These are phyloP conservation scores for Nannochloropsis granulata DNA, from an alignment of 108 stramenopile genomes.

Conservation along the genomic window DNA sequence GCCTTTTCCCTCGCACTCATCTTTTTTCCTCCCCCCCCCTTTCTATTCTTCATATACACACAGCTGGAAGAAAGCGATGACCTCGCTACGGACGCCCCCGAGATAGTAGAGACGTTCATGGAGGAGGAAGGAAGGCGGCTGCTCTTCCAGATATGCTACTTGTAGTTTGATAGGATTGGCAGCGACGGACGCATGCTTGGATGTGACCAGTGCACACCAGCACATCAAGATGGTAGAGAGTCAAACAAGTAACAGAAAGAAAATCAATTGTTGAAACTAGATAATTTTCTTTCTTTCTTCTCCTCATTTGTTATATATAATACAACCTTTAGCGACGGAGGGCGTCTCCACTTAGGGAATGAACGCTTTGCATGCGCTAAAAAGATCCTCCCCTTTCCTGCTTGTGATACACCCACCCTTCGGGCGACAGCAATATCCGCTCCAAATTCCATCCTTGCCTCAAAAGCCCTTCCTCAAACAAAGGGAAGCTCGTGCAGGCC, in stretches of 20 bases:
- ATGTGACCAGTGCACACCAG: too few species aligned
- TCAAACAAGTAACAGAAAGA: too few species aligned
- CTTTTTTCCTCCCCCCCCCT: not conserved
- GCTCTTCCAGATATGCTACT: not conserved
- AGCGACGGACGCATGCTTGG: too few species aligned
- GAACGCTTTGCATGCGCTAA: too few species aligned
- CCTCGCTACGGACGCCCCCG: not conserved
- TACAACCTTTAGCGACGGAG: too few species aligned
- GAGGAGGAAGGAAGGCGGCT: not conserved
- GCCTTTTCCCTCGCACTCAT: too few species aligned
- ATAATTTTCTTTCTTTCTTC: too few species aligned
- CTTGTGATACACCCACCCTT: not conserved
- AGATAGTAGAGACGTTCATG: not conserved
- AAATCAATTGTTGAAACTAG: too few species aligned
- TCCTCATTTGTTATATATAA: too few species aligned
- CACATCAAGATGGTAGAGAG: too few species aligned
- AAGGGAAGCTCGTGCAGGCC: not conserved
- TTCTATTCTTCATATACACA: not conserved
- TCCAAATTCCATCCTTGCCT: not conserved
- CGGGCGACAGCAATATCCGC: not conserved
- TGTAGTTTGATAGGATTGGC: not conserved
- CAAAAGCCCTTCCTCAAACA: not conserved
- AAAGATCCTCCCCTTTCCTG: too few species aligned
- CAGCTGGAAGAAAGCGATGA: not conserved
- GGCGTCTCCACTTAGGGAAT: too few species aligned